phyloP scores from a whole-genome alignment of 73 alveolate genomes.

The Breviolum minutum region DNA sequence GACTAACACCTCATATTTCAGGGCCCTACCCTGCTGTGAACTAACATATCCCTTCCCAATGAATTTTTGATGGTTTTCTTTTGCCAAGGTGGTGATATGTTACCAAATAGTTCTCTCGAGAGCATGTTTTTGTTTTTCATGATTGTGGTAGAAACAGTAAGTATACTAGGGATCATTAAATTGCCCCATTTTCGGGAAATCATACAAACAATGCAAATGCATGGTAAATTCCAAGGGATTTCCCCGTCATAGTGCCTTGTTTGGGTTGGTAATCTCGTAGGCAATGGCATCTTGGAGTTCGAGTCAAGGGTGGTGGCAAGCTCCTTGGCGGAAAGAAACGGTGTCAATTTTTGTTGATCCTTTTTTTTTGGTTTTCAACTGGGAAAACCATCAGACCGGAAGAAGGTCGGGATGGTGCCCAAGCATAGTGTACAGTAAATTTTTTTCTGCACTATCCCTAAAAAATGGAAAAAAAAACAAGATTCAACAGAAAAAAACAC shows the following conservation, averaged over 20 bases:
- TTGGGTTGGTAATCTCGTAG: background rate
- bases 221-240: too few relatives aligned
- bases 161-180: too few relatives aligned
- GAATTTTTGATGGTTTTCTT: background rate
- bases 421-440: background rate
- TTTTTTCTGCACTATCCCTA: too few relatives aligned
- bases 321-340: background rate
- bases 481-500: background rate
- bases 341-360: background rate
- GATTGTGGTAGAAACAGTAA: too few relatives aligned
- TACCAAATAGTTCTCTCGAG: too few relatives aligned
- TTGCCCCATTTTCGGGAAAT: too few relatives aligned
- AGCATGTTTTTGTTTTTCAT: too few relatives aligned
- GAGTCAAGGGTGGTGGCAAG: constrained; percentile 95
- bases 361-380: background rate
- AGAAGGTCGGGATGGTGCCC: background rate
- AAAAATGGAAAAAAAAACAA: background rate
- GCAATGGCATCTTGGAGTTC: constrained; percentile 94
- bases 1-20: too few relatives aligned
- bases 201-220: too few relatives aligned
- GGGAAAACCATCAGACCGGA: background rate
- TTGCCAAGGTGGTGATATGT: background rate
- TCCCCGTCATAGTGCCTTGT: too few relatives aligned
- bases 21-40: too few relatives aligned
- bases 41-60: too few relatives aligned